Evolutionary conservation across 164 flowering plant species (phyloP).

Genomic region (Magnolia officinalis): DNA sequence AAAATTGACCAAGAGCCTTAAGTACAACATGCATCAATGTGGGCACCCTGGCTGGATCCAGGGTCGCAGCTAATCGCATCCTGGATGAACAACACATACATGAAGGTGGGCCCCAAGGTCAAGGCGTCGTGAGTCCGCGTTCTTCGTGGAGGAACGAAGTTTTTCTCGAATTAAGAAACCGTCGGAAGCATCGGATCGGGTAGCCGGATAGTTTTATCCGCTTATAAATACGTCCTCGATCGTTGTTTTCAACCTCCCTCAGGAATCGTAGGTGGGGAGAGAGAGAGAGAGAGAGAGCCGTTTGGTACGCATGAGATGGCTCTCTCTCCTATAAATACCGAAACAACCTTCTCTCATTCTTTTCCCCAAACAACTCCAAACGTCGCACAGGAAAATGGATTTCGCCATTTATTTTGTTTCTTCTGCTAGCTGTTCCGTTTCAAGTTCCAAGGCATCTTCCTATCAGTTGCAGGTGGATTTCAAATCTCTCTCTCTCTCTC

Average conservation of each 20-base stretch:
- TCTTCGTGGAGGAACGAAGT: too few species aligned
- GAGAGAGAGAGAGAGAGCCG: not conserved
- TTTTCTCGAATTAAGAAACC: too few species aligned
- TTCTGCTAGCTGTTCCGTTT: not conserved
- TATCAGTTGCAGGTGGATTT: not conserved
- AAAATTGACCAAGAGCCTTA: too few species aligned
- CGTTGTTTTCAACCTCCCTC: not conserved
- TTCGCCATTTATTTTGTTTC: not conserved
- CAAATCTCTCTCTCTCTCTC: conserved; percentile 1
- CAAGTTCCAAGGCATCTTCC: not conserved
- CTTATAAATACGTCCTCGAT: not conserved
- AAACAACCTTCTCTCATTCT: not conserved
- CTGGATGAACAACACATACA: too few species aligned
- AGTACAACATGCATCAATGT: too few species aligned
- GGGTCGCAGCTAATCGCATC: too few species aligned
- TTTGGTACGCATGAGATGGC: not conserved
- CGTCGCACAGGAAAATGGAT: not conserved
- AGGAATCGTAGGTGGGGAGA: conserved; percentile 6
- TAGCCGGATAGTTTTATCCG: not conserved
- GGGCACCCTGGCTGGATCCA: too few species aligned
- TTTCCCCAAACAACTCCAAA: not conserved
- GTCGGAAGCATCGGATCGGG: too few species aligned
- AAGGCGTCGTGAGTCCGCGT: too few species aligned
- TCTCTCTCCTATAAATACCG: not conserved
- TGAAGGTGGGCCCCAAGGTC: too few species aligned